phyloP scores from a whole-genome alignment of 2,329 filamentous ascomycete genomes.

The Sporothrix pallida region DNA sequence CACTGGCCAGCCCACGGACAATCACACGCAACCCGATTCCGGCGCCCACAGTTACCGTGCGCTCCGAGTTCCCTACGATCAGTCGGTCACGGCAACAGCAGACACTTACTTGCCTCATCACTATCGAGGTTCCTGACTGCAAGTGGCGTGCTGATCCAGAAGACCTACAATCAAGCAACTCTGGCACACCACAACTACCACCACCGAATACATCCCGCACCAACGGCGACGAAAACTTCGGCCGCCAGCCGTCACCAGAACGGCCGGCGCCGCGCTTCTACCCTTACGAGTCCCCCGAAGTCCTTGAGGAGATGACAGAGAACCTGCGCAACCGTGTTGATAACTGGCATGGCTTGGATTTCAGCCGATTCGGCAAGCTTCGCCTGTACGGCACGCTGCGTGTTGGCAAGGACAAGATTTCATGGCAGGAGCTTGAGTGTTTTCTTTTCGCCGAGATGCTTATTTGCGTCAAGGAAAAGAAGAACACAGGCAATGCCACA shows the following conservation, averaged over 20 bases:
- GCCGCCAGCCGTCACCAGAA: constrained; percentile 65
- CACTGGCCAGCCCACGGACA: constrained; percentile 73
- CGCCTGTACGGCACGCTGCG: constrained; percentile 86
- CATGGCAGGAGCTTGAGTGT: constrained; percentile 97
- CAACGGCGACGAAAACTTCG: constrained; percentile 60
- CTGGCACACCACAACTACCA: constrained; percentile 47
- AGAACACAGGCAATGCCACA: constrained; percentile 52
- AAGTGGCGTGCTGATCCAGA: constrained; percentile 89
- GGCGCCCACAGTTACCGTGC: constrained; percentile 86
- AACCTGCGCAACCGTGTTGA: constrained; percentile 86
- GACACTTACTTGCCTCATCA: constrained; percentile 90
- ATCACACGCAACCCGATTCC: constrained; percentile 86
- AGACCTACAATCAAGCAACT: constrained; percentile 67
- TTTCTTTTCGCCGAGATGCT: constrained; percentile 98
- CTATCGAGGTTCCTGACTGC: constrained; percentile 88
- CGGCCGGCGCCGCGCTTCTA: constrained; percentile 64
- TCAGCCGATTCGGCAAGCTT: constrained; percentile 89
- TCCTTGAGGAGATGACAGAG: constrained; percentile 83
- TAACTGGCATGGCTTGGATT: constrained; percentile 97
- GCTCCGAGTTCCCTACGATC: constrained; percentile 95
- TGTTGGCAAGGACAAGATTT: constrained; percentile 93
- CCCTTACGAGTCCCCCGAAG: constrained; percentile 76
- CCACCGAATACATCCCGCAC: constrained; percentile 39
- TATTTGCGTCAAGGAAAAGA: constrained; percentile 99
- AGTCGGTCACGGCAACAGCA: constrained; percentile 92